phyloP scores from a whole-genome alignment of 2,329 filamentous ascomycete species.

The Paracoccidioides lutzii region DNA sequence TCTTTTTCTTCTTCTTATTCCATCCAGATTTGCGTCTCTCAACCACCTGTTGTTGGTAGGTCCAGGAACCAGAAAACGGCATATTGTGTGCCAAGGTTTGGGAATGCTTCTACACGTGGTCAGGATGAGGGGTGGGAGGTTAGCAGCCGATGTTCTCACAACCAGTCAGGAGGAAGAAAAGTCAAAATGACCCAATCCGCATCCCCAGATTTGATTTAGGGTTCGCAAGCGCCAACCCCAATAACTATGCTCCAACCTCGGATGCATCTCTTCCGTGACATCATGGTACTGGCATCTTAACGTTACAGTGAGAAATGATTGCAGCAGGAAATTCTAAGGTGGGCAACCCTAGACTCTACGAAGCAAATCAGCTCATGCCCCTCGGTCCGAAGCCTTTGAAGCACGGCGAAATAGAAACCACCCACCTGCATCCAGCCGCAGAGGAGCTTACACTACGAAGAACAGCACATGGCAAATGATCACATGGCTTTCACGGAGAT shows the following conservation, averaged over 20 bases:
- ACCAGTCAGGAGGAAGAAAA: too few relatives aligned
- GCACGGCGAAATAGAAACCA: slow-evolving; percentile 59
- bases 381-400: slow-evolving; percentile 39
- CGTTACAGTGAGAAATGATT: slow-evolving; percentile 15
- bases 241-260: neutral
- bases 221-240: too few relatives aligned
- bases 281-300: neutral
- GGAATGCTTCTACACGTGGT: too few relatives aligned
- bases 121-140: too few relatives aligned
- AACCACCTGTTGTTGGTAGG: too few relatives aligned
- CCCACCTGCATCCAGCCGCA: slow-evolving; percentile 29
- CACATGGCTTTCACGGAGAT: slow-evolving; percentile 34
- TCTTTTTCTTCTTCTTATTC: too few relatives aligned
- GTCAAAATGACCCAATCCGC: too few relatives aligned
- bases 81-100: too few relatives aligned
- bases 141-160: too few relatives aligned
- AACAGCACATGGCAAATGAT: slow-evolving; percentile 3
- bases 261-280: neutral
- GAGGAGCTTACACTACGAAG: slow-evolving; percentile 10
- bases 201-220: too few relatives aligned
- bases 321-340: slow-evolving; percentile 52
- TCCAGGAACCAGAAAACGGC: too few relatives aligned
- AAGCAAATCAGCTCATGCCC: slow-evolving; percentile 58
- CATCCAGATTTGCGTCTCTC: too few relatives aligned
- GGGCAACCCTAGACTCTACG: slow-evolving; percentile 54